phyloP scores from a whole-genome alignment of 2,329 filamentous ascomycete species.

The Moelleriella libera region DNA sequence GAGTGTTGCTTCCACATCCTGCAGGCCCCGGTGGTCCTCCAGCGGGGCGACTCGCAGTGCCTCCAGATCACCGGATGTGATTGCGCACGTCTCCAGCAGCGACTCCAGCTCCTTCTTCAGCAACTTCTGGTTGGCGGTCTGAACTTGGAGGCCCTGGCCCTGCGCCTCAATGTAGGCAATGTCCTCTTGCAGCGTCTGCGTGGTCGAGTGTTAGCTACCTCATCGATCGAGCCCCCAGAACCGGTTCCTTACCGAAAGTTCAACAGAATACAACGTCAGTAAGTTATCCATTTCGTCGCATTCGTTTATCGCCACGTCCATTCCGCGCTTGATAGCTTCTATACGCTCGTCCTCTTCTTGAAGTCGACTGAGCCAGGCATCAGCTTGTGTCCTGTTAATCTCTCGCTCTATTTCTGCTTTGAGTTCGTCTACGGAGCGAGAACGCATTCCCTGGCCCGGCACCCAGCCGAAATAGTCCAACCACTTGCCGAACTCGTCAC shows the following conservation, averaged over 20 bases:
- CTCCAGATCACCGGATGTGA: slow-evolving; percentile 60
- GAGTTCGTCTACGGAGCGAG: slow-evolving; percentile 64
- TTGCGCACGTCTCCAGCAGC: slow-evolving; percentile 81
- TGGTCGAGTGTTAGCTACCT: no score
- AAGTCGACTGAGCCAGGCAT: slow-evolving; percentile 75
- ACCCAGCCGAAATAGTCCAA: slow-evolving; percentile 85
- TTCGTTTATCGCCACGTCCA: slow-evolving; percentile 84
- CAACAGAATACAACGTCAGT: slow-evolving; percentile 85
- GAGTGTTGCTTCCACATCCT: slow-evolving; percentile 64
- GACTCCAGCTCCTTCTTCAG: slow-evolving; percentile 80
- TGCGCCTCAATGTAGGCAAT: slow-evolving; percentile 96
- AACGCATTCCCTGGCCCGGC: slow-evolving; percentile 57
- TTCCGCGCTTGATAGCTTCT: slow-evolving; percentile 68
- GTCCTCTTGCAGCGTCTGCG: slow-evolving; percentile 80
- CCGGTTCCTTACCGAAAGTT: slow-evolving; percentile 57
- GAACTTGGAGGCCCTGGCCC: slow-evolving; percentile 90
- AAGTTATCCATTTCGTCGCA: slow-evolving; percentile 94
- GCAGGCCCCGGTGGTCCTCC: slow-evolving; percentile 54
- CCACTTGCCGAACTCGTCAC: slow-evolving; percentile 68
- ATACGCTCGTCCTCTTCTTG: slow-evolving; percentile 84
- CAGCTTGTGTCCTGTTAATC: slow-evolving; percentile 79
- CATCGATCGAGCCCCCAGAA: no score
- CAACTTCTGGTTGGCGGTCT: slow-evolving; percentile 91
- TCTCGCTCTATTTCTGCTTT: slow-evolving; percentile 76
- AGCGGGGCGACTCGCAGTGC: slow-evolving; percentile 61